phyloP scores from a whole-genome alignment of 768 basidiomycete genomes.

The Clitopilus hobsonii region DNA sequence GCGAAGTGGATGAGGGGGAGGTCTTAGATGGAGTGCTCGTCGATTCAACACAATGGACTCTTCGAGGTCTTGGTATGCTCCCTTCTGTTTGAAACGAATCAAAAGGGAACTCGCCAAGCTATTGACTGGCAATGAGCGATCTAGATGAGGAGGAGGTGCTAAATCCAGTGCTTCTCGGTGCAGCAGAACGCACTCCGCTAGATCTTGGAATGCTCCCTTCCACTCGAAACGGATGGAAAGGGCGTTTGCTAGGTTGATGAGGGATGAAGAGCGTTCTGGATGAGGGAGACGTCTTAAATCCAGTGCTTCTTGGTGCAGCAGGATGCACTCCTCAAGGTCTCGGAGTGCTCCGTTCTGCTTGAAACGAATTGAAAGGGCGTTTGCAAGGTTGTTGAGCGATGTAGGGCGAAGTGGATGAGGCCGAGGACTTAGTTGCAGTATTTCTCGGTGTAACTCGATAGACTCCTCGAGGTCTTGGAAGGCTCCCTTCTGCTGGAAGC shows the following conservation, averaged over 20 bases:
- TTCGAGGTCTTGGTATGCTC: not conserved
- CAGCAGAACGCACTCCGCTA: slow-evolving; percentile 1
- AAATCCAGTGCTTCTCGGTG: not conserved
- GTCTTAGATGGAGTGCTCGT: not conserved
- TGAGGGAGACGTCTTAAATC: slow-evolving; percentile 3
- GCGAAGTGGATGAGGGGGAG: not conserved
- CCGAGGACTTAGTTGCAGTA: too few relatives aligned
- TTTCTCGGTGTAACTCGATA: too few relatives aligned
- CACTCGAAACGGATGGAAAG: slow-evolving; percentile 5
- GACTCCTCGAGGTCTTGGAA: too few relatives aligned
- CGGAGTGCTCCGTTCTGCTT: not conserved
- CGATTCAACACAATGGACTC: not conserved
- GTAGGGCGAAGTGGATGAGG: not conserved
- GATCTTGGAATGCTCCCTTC: slow-evolving; percentile 4
- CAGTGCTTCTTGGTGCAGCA: not conserved
- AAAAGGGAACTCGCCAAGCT: not conserved
- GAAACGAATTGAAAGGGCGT: slow-evolving; percentile 4
- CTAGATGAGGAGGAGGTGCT: not conserved
- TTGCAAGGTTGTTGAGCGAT: too few relatives aligned
- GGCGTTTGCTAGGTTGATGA: slow-evolving; percentile 8
- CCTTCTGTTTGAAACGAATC: not conserved
- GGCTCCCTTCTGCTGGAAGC: too few relatives aligned
- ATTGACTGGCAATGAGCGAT: not conserved
- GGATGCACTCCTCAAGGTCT: slow-evolving; percentile 17
- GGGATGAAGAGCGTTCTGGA: slow-evolving; percentile 7